Evolutionary conservation across 345 rosid genomes (phyloP).

Genomic region (Linum usitatissimum): DNA sequence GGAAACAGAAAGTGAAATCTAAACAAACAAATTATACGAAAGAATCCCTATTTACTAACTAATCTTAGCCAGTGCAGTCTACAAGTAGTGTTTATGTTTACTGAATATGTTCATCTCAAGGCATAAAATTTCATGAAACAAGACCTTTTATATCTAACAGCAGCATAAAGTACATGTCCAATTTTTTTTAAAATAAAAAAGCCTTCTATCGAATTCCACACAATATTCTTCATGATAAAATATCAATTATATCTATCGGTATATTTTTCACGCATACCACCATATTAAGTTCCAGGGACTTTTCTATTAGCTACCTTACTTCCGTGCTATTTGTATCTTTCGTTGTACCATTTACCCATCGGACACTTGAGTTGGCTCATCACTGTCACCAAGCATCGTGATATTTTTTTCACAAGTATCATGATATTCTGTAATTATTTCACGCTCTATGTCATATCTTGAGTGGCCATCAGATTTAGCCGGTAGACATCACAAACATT

Average conservation of each 20-base stretch:
- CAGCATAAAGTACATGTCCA: not conserved
- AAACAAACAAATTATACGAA: no score
- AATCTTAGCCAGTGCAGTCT: not conserved
- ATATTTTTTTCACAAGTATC: not conserved
- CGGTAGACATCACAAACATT: not conserved
- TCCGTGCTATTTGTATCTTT: not conserved
- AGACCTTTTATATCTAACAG: not conserved
- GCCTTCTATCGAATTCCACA: not conserved
- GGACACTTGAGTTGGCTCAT: not conserved
- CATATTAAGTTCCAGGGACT: not conserved
- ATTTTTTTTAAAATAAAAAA: no score
- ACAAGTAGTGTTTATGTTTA: not conserved
- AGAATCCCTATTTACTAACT: not conserved
- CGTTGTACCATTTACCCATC: not conserved
- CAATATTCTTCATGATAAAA: no score
- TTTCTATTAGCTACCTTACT: not conserved
- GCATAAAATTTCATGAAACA: not conserved
- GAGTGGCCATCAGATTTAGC: not conserved
- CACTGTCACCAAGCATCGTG: no score
- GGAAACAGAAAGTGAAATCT: not conserved
- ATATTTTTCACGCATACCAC: not conserved
- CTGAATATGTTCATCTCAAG: no score
- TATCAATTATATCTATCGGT: not conserved
- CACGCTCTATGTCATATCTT: not conserved
- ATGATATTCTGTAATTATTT: not conserved